phyloP scores from a whole-genome alignment of 441 rosid genomes.

The Adansonia gregorii region DNA sequence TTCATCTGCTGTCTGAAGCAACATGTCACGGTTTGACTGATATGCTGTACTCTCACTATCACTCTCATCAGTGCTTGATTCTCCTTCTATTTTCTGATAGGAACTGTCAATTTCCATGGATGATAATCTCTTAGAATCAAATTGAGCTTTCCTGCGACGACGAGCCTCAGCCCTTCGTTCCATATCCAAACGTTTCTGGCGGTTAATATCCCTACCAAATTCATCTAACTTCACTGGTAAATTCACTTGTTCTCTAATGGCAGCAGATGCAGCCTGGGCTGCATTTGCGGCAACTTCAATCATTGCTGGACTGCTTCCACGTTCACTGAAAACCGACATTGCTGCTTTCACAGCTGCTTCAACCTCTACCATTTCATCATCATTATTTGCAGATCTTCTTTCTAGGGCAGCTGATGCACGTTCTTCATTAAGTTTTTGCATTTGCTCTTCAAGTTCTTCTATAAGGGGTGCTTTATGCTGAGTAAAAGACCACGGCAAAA shows the following conservation, averaged over 20 bases:
- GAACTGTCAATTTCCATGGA: conserved; percentile 64
- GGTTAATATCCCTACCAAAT: conserved; percentile 84
- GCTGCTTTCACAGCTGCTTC: conserved; percentile 91
- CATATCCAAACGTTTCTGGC: conserved; percentile 79
- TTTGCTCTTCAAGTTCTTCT: conserved; percentile 87
- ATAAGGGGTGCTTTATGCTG: conserved; percentile 88
- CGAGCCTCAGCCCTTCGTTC: conserved; percentile 81
- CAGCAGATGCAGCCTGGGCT: conserved; percentile 71
- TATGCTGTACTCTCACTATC: conserved; percentile 86
- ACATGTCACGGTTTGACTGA: conserved; percentile 61
- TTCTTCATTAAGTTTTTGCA: conserved; percentile 79
- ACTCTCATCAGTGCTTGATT: conserved; percentile 94
- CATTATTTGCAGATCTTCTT: conserved; percentile 80
- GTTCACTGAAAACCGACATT: conserved; percentile 56
- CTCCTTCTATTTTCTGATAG: conserved; percentile 77
- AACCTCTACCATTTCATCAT: conserved; percentile 82
- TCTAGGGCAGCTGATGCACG: conserved; percentile 70
- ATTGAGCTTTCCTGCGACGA: conserved; percentile 61
- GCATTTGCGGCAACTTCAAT: conserved; percentile 73
- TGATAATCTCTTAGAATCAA: conserved; percentile 68
- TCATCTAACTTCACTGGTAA: conserved; percentile 79
- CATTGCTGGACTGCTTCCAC: conserved; percentile 58
- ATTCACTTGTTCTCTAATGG: conserved; percentile 58
- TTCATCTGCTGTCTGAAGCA: conserved; percentile 77
- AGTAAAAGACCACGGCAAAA: conserved; percentile 27